Percentiles rank a stretch among this genome's conserved stretches.
These are phyloP conservation scores for Hypoxylon rickii DNA, from an alignment of 495 filamentous ascomycete genomes.

Conservation along the genomic window DNA sequence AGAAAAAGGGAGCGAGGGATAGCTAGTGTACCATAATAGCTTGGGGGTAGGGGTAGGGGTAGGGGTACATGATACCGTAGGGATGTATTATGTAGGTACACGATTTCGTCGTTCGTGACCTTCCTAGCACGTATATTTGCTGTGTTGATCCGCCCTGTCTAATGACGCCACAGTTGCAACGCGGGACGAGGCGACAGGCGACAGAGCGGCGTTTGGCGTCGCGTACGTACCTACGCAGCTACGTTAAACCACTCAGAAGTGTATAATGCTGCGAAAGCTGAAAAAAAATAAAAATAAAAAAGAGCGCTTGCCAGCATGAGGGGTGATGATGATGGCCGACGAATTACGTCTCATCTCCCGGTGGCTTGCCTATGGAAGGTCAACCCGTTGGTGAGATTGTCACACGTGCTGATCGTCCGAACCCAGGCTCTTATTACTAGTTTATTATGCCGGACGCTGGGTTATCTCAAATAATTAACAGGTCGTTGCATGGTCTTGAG, in stretches of 20 bases:
- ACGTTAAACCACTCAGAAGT: no score
- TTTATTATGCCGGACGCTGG: constrained; percentile 32
- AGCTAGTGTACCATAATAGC: no score
- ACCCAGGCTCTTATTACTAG: constrained; percentile 32
- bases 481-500: constrained; percentile 20
- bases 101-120: no score
- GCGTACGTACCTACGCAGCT: no score
- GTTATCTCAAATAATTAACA: constrained; percentile 14
- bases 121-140: constrained; percentile 23
- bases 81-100: no score
- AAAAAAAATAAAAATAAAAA: no score
- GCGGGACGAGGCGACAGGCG: constrained; percentile 20
- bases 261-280: constrained; percentile 26
- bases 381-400: constrained; percentile 36
- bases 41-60: background rate
- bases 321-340: constrained; percentile 19
- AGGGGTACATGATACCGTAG: no score
- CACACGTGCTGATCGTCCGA: constrained; percentile 37
- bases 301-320: no score
- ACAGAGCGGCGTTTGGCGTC: no score
- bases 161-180: constrained; percentile 34
- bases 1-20: background rate
- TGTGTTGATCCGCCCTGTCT: constrained; percentile 25
- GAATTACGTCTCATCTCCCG: constrained; percentile 23
- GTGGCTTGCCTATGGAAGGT: constrained; percentile 25